Percentiles rank a stretch among this genome's conserved stretches.
phyloP scores from a whole-genome alignment of 352 stramenopile species.

The Globisporangium paroecandrum region DNA sequence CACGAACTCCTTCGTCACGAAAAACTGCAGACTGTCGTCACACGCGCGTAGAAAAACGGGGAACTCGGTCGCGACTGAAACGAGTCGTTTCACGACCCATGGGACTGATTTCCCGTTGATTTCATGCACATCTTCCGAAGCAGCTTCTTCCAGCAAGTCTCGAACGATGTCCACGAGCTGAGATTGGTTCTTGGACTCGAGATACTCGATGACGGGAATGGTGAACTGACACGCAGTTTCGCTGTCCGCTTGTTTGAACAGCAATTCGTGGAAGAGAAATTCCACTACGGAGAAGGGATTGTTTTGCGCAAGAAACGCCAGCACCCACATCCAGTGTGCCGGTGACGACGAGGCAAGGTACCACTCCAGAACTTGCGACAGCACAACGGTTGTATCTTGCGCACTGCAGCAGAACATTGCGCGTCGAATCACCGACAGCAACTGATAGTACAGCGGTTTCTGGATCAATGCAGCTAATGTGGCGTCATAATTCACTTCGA shows the following conservation, averaged over 20 bases:
- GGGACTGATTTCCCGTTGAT: conserved; percentile 1
- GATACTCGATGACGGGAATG: conserved; percentile 38
- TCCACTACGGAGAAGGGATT: conserved; percentile 44
- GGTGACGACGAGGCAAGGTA: conserved; percentile 24
- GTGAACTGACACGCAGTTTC: conserved; percentile 11
- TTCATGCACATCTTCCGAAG: background rate
- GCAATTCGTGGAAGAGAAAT: conserved; percentile 38
- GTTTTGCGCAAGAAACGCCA: conserved; percentile 40
- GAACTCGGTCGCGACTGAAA: conserved; percentile 35
- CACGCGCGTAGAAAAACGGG: conserved; percentile 32
- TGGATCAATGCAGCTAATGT: conserved; percentile 33
- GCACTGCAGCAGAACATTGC: conserved; percentile 34
- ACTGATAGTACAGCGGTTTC: conserved; percentile 47
- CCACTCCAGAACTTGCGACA: conserved; percentile 55
- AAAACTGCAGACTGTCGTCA: conserved; percentile 63
- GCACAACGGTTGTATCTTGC: conserved; percentile 14
- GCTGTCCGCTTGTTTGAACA: conserved; percentile 17
- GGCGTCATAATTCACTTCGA: conserved; percentile 28
- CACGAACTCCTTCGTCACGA: conserved; percentile 54
- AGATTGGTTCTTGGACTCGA: conserved; percentile 31
- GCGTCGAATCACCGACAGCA: conserved; percentile 37
- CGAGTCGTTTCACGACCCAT: conserved; percentile 25
- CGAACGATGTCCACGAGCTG: conserved; percentile 51
- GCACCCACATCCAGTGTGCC: conserved; percentile 47
- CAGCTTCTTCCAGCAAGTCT: conserved; percentile 33